Evolutionary conservation across 164 flowering plant species (phyloP), one percentile per base, ranked within the genome.

Genomic region (Taxillus chinensis): DNA sequence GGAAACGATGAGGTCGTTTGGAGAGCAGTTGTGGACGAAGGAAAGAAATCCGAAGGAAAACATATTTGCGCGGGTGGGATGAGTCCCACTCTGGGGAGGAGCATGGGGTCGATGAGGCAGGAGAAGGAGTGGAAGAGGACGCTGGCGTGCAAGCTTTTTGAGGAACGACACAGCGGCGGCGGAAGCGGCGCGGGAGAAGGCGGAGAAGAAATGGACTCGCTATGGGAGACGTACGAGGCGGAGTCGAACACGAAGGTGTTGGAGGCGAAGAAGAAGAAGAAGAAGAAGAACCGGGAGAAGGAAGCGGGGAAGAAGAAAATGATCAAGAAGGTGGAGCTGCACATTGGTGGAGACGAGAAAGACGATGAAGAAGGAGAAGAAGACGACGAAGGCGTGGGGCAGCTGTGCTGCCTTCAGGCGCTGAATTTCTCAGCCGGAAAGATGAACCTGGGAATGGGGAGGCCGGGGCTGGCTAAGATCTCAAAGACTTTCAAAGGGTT

Each of bases 121-220:
- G 93, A 83, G 40, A 92, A 80, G 51, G 97, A 90, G 63, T 93
- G 98, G 98, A 83, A 74, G 70, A 80, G 91, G 68, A 90, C 98
- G 3, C 48, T 93, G 57, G 98, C 95, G 0, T 86, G 97, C 78
- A 90, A 88, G 80, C 87, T 93, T 7, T 93, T 79, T 39, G 96
- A 93, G 66, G 98, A 93, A 65, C 66, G 92, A 50, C 81, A 85
- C 70, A 84, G 74, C 52, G 75, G 41, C 9, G 77, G 63, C 4
- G 87, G 73, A 6, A 69, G 73, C 1, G 87, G 73, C 7, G 70
- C 73, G n/a, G n/a, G n/a, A 0, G 92, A 86, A 73, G 93, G 87
- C 9, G 27, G 27, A 0, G 92, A 86, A 73, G 93, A 86, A 8
- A 92, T 92, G 96, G 98, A 93, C 63, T 61, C 73, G 66, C 79